A percentile compares a stretch with the other conserved stretches of the same genome.
phyloP scores from a whole-genome alignment of 2,329 filamentous ascomycete species.

The Cadophora malorum region DNA sequence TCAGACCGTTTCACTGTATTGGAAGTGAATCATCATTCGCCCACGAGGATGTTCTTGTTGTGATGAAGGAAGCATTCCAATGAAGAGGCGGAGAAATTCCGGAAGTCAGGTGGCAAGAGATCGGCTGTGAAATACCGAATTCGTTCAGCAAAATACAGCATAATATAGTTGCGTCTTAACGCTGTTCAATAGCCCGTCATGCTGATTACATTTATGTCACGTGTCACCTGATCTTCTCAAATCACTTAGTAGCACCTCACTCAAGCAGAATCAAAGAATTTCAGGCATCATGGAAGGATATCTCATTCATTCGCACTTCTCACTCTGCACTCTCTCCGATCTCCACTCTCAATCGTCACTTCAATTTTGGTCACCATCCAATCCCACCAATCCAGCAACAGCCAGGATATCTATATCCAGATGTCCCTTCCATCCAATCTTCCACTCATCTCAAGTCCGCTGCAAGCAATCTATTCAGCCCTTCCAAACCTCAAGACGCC shows the following conservation, averaged over 20 bases:
- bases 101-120: too few species aligned
- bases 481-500: not conserved
- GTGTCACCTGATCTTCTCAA: too few species aligned
- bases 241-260: not conserved
- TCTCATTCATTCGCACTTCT: not conserved
- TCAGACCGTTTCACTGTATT: too few species aligned
- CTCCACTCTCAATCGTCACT: not conserved
- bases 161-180: too few species aligned
- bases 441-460: not conserved
- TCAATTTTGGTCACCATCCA: not conserved
- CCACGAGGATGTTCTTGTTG: too few species aligned
- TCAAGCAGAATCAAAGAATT: not conserved
- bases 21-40: too few species aligned
- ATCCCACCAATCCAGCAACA: slow-evolving; percentile 1
- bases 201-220: too few species aligned
- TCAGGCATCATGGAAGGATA: not conserved
- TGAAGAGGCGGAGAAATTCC: too few species aligned
- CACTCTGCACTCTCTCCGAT: not conserved
- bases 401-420: slow-evolving; percentile 19
- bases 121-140: too few species aligned
- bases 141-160: too few species aligned
- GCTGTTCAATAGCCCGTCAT: too few species aligned
- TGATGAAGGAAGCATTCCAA: too few species aligned
- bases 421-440: not conserved
- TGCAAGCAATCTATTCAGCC: not conserved